These are phyloP conservation scores for Scheffersomyces illinoinensis DNA, from an alignment of 1,139 yeast species.

Conservation along the genomic window DNA sequence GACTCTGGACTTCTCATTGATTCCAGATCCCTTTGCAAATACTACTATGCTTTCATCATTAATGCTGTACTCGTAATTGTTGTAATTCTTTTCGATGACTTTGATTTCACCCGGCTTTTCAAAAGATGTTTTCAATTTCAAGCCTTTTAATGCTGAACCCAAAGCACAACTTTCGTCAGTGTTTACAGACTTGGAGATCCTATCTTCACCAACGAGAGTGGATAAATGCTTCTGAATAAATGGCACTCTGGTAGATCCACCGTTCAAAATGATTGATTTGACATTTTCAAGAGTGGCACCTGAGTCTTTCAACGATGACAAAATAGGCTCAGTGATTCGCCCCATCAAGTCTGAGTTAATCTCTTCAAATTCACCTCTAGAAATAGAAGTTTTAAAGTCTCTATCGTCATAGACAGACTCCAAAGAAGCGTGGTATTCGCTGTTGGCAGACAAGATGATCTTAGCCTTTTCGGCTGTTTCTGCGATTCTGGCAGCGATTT, in stretches of 20 bases:
- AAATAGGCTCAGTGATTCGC: conserved; percentile 56
- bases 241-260: conserved; percentile 94
- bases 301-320: conserved; percentile 44
- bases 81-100: conserved; percentile 57
- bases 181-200: conserved; percentile 83
- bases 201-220: conserved; percentile 57
- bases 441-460: conserved; percentile 80
- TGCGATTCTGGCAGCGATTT: conserved; percentile 67
- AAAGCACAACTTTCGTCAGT: conserved; percentile 95
- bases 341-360: conserved; percentile 43
- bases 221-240: conserved; percentile 65
- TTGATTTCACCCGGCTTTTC: conserved; percentile 63
- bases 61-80: conserved; percentile 39
- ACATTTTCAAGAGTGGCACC: conserved; percentile 40
- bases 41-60: conserved; percentile 37
- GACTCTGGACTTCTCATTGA: conserved; percentile 28
- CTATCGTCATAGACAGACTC: conserved; percentile 70
- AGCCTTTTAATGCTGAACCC: conserved; percentile 85
- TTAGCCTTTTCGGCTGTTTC: conserved; percentile 89
- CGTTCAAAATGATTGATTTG: conserved; percentile 75
- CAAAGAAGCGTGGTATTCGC: conserved; percentile 69
- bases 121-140: conserved; percentile 45
- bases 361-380: conserved; percentile 79
- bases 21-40: conserved; percentile 43
- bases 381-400: conserved; percentile 67